A percentile compares a stretch with the other conserved stretches of the same genome.
Conservation (phyloP, 2,329 filamentous ascomycete species). For the Exophiala alcalophila region DNA sequence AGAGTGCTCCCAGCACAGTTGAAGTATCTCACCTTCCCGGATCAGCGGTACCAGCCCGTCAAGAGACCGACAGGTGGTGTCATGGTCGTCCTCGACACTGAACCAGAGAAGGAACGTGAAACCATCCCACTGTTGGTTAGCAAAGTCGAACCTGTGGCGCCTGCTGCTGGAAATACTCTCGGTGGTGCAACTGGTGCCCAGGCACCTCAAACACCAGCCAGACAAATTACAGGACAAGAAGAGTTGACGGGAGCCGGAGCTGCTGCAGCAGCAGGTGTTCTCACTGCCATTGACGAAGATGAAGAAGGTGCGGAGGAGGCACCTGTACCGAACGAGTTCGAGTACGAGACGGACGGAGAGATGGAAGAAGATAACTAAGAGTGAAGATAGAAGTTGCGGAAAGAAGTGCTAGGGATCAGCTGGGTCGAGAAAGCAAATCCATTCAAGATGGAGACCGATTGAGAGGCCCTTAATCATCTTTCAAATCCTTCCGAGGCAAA, state of each 20-base stretch:
- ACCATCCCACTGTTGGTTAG: constrained; percentile 90
- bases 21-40: constrained; percentile 91
- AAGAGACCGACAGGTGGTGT: constrained; percentile 93
- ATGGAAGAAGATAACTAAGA: no score
- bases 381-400: no score
- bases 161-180: constrained; percentile 28
- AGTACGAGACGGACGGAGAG: constrained; percentile 43
- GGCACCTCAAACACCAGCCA: constrained; percentile 30
- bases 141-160: constrained; percentile 53
- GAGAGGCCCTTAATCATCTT: no score
- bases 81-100: constrained; percentile 81
- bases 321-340: constrained; percentile 47
- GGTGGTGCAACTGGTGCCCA: constrained; percentile 27
- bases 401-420: no score
- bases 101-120: constrained; percentile 72
- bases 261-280: constrained; percentile 71
- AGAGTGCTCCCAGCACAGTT: constrained; percentile 87
- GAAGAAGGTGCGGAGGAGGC: constrained; percentile 49
- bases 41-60: constrained; percentile 88
- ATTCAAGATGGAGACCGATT: no score
- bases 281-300: constrained; percentile 80
- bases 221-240: constrained; percentile 32
- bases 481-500: no score
- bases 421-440: no score
- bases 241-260: constrained; percentile 52